These are phyloP conservation scores for Telopea speciosissima DNA, from an alignment of 177 flowering plant species.

Conservation along the genomic window DNA sequence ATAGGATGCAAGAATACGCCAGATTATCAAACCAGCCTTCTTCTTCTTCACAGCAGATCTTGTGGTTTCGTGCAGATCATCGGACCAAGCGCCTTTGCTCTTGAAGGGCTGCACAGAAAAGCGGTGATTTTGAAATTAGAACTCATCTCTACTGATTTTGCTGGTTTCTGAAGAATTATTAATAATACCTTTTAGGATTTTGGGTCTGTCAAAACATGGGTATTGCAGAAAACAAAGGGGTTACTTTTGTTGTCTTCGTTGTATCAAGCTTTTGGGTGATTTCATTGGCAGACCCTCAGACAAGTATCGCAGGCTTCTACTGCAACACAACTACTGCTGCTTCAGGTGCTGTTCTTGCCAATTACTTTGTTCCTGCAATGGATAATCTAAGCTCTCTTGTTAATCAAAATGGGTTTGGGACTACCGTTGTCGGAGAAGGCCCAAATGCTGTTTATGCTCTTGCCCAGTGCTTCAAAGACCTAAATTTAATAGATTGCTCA, in stretches of 20 bases:
- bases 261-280: background rate
- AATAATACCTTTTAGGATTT: too few species aligned
- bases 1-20: too few species aligned
- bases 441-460: constrained; percentile 12
- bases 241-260: constrained; percentile 4
- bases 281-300: constrained; percentile 11
- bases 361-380: constrained; percentile 20
- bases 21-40: too few species aligned
- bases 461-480: constrained; percentile 20
- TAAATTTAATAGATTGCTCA: constrained; percentile 10
- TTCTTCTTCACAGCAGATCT: too few species aligned
- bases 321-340: constrained; percentile 8
- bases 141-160: too few species aligned
- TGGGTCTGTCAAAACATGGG: background rate
- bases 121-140: too few species aligned
- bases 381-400: constrained; percentile 9
- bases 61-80: too few species aligned
- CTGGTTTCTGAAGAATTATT: background rate
- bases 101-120: too few species aligned
- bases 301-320: constrained; percentile 4
- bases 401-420: constrained; percentile 16
- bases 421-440: constrained; percentile 6
- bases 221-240: background rate
- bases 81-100: too few species aligned
- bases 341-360: background rate